phyloP scores from a whole-genome alignment of 306 rosid genomes.

The Corylus americana region DNA sequence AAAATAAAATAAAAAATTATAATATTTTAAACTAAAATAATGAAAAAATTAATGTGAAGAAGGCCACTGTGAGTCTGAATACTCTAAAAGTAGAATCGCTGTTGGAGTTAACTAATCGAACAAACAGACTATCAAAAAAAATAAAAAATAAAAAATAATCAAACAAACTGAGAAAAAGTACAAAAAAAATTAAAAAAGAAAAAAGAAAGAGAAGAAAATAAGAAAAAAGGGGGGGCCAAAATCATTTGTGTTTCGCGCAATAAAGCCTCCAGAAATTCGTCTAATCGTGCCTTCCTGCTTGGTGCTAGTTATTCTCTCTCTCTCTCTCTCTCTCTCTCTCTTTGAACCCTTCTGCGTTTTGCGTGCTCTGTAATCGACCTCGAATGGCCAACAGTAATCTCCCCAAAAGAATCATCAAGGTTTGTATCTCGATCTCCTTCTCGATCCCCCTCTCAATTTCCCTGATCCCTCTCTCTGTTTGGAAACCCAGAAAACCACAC shows the following conservation, averaged over 20 bases:
- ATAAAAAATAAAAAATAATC: no score
- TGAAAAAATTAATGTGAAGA: neutral
- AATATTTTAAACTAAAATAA: no score
- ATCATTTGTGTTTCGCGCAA: neutral
- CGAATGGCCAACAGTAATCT: conserved; percentile 92
- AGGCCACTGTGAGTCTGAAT: no score
- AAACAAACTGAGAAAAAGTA: no score
- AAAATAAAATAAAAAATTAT: no score
- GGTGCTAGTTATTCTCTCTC: conserved; percentile 1
- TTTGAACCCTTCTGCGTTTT: conserved; percentile 46
- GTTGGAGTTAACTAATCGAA: no score
- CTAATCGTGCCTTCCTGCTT: neutral
- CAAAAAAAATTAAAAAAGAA: neutral
- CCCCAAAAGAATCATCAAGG: conserved; percentile 90
- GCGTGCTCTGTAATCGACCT: conserved; percentile 69
- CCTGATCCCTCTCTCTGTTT: conserved; percentile 24
- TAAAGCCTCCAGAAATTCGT: neutral
- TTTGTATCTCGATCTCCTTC: conserved; percentile 33
- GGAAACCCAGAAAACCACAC: conserved; percentile 4
- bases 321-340: conserved; percentile 17
- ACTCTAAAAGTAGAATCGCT: no score
- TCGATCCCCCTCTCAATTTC: conserved; percentile 53
- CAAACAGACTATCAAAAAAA: neutral
- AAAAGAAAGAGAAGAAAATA: no score
- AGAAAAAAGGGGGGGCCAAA: neutral